phyloP scores from a whole-genome alignment of 768 basidiomycete species.

The Boletus vermiculosoides region DNA sequence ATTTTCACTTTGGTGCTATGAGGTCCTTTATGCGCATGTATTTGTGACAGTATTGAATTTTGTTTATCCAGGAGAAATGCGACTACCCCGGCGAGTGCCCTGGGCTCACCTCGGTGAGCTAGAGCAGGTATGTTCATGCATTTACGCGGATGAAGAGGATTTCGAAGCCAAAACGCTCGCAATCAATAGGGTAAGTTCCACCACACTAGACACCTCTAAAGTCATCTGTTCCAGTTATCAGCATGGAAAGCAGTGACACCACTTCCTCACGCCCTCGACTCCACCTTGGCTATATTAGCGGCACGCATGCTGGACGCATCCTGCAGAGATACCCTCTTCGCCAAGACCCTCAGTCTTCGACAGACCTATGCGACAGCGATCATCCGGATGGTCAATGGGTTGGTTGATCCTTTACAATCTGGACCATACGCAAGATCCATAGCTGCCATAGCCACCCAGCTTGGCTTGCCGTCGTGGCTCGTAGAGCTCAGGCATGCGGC shows the following conservation, averaged over 20 bases:
- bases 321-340: conserved; percentile 15
- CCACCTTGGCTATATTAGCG: conserved; percentile 60
- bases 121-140: conserved; percentile 73
- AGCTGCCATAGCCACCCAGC: conserved; percentile 79
- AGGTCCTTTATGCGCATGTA: not conserved
- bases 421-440: conserved; percentile 91
- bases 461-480: conserved; percentile 84
- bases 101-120: conserved; percentile 72
- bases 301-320: conserved; percentile 56
- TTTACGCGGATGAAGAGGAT: conserved; percentile 66
- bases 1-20: too few relatives aligned
- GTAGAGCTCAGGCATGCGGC: conserved; percentile 93
- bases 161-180: conserved; percentile 54
- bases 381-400: conserved; percentile 88
- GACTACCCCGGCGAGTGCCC: conserved; percentile 76
- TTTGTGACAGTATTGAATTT: not conserved
- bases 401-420: conserved; percentile 91
- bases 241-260: conserved; percentile 75
- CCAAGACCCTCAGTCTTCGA: conserved; percentile 51
- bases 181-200: conserved; percentile 57
- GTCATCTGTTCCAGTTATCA: conserved; percentile 51
- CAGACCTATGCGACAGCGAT: conserved; percentile 80
- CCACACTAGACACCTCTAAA: conserved; percentile 1
- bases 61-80: conserved; percentile 42
- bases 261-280: conserved; percentile 82